These are phyloP conservation scores for Corchorus capsularis DNA, from an alignment of 345 rosid genomes.

Conservation along the genomic window DNA sequence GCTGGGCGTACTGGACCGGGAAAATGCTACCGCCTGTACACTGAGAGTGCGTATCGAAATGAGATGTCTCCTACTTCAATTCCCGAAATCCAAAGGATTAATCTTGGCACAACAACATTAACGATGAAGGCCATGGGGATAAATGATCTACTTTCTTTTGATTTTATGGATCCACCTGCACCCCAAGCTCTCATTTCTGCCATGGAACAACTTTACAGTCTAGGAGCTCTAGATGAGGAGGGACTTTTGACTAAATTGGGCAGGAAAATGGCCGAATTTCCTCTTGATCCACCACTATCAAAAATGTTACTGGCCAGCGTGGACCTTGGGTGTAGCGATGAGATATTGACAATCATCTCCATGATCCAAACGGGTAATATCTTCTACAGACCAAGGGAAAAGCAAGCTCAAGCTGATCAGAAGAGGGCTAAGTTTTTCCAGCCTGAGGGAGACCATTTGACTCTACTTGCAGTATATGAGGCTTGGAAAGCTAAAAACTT, in stretches of 20 bases:
- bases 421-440: conserved; percentile 90
- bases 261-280: conserved; percentile 97
- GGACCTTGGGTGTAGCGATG: conserved; percentile 94
- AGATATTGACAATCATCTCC: conserved; percentile 83
- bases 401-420: conserved; percentile 95
- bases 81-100: conserved; percentile 92
- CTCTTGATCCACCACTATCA: conserved; percentile 86
- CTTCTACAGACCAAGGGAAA: conserved; percentile 88
- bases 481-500: conserved; percentile 92
- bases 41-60: conserved; percentile 71
- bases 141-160: conserved; percentile 73
- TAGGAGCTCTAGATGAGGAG: conserved; percentile 91
- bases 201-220: conserved; percentile 80
- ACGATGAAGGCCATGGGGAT: conserved; percentile 96
- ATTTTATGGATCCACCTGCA: conserved; percentile 78
- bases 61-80: conserved; percentile 79
- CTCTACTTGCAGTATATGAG: conserved; percentile 88
- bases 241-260: conserved; percentile 90
- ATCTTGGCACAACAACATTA: conserved; percentile 68
- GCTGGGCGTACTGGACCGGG: conserved; percentile 85
- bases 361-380: conserved; percentile 93
- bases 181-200: conserved; percentile 87
- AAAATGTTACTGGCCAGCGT: conserved; percentile 96
- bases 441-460: conserved; percentile 92
- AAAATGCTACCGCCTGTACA: conserved; percentile 67